Percentiles rank a stretch among this genome's conserved stretches.
Evolutionary conservation across 495 filamentous ascomycete species (phyloP).

Genomic region (Podospora anserina): DNA sequence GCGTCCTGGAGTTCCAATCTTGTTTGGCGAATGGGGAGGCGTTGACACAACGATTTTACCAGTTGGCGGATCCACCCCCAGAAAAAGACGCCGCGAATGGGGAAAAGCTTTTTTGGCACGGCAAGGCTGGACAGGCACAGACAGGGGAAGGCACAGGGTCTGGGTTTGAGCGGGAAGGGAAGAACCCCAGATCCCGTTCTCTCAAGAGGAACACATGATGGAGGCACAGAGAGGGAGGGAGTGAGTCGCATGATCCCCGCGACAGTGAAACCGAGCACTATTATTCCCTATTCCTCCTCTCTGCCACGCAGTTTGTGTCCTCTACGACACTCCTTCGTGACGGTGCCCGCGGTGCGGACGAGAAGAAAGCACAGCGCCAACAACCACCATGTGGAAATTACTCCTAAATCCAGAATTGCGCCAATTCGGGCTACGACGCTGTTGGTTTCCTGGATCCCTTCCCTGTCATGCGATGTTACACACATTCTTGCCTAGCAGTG

Average conservation of each 20-base stretch:
- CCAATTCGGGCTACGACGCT: constrained; percentile 7
- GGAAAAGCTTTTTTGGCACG: constrained; percentile 13
- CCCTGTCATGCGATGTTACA: not conserved
- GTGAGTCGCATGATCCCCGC: no score
- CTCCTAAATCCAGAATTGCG: constrained; percentile 3
- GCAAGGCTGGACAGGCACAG: constrained; percentile 8
- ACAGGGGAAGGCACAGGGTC: constrained; percentile 2
- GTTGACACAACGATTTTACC: constrained; percentile 13
- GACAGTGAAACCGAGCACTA: not conserved
- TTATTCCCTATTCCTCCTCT: not conserved
- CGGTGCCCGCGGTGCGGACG: not conserved
- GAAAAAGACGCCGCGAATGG: constrained; percentile 9
- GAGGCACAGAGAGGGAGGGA: not conserved
- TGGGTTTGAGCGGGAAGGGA: not conserved
- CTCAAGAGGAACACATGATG: not conserved
- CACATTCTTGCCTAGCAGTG: not conserved
- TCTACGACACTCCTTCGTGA: not conserved
- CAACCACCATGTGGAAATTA: constrained; percentile 5
- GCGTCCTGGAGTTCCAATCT: constrained; percentile 10
- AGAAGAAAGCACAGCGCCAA: not conserved
- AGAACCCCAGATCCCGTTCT: no score
- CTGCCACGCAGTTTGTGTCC: not conserved
- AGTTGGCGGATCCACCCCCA: constrained; percentile 1
- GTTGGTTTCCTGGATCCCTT: not conserved
- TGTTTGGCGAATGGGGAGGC: constrained; percentile 15